phyloP scores from a whole-genome alignment of 2,329 filamentous ascomycete species.

The Tolypocladium endophyticum region DNA sequence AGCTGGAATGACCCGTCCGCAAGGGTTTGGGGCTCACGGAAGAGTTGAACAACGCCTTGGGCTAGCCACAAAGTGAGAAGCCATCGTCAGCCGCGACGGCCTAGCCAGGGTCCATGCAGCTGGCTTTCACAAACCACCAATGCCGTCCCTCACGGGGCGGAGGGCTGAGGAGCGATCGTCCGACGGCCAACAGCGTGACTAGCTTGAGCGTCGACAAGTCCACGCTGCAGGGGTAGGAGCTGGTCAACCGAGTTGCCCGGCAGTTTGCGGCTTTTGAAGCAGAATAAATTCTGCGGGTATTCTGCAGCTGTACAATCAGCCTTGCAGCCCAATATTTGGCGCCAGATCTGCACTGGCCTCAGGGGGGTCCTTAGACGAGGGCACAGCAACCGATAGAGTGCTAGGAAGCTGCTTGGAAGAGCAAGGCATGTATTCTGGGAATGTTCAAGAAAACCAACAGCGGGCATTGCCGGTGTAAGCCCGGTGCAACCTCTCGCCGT shows the following conservation, averaged over 20 bases:
- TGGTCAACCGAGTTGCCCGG: not conserved
- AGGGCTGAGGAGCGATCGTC: not conserved
- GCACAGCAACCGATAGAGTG: not conserved
- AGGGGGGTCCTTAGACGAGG: not conserved
- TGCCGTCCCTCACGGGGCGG: not conserved
- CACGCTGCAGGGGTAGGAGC: not conserved
- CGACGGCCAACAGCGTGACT: not conserved
- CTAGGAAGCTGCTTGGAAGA: not conserved
- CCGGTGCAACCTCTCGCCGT: not conserved
- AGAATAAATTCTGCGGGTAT: not conserved
- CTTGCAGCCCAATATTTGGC: not conserved
- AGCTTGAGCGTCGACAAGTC: not conserved
- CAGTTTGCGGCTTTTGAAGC: not conserved
- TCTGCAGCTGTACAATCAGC: not conserved
- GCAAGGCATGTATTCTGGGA: not conserved
- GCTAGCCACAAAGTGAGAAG: not conserved
- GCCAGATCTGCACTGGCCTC: not conserved
- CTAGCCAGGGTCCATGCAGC: constrained; percentile 1
- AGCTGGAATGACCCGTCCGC: not conserved
- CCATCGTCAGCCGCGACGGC: not conserved
- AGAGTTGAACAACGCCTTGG: not conserved
- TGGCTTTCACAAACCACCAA: not conserved
- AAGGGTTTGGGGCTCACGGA: not conserved
- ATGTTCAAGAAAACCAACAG: not conserved
- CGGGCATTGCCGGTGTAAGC: not conserved